Base-by-base conservation (phyloP, 495 filamentous ascomycete species). In the Aspergillus biplanus region DNA sequence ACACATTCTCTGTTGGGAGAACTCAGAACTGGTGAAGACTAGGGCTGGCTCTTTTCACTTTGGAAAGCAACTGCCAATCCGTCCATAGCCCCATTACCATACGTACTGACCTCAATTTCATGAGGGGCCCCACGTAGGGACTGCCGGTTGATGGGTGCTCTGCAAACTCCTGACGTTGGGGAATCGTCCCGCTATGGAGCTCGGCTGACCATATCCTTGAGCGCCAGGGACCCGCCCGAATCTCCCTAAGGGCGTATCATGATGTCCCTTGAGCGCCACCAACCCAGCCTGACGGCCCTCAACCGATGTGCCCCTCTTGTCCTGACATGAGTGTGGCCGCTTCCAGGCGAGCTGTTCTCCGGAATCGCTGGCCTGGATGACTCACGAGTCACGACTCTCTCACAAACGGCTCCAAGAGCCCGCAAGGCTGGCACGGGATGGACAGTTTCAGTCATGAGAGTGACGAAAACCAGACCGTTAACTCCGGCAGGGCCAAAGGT, bases 191-290 rank as follows among this genome's bases (percentile, higher is more conserved):
- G 47, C 18, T 39, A 60, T 63, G 61, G 61, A 61, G 33, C 46
- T 33, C 61, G 61, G 61, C 48, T 63, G 52, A 63, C 61, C 61
- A 57, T 56, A 33, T 35, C 46, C 53, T 46, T 46, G 56, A 52
- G 18, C 53, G 46, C 52, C 59, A 56, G 52, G 39, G 59, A 62
- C 52, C 60, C 60, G 60, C 60, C 60, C 18, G 18, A 27, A 32
- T 39, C 32, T 44, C 6, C 18, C 21, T 32, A 11, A 42, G 33
- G 44, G 16, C 53, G 53, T 63, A 63, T 63, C 52, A 52, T 42
- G 18, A 33, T 16, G 7, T 62, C 44, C 5, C 31, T 33, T 52
- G 44, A n/a, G 52, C 42, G 60, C 60, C 60, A 62, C 60, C 60
- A 62, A 62, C 60, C 35, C 52, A 56, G 44, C 35, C n/a, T 52